phyloP scores from a whole-genome alignment of 306 rosid species.

The Mucuna pruriens region DNA sequence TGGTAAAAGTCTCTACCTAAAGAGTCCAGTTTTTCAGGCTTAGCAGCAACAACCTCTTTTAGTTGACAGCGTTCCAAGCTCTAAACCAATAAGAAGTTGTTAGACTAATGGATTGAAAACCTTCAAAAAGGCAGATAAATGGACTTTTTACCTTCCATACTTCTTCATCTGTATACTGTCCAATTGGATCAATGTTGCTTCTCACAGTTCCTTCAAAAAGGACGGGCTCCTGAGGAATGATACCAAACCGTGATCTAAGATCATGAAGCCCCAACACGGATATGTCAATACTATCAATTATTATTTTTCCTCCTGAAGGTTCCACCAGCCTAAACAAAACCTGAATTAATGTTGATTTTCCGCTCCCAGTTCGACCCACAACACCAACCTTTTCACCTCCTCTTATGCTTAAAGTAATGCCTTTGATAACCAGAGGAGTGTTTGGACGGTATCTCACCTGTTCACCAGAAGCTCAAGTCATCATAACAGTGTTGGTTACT shows the following conservation, averaged over 20 bases:
- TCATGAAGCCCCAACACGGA: constrained; percentile 69
- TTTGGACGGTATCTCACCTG: constrained; percentile 82
- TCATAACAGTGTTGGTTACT: neutral
- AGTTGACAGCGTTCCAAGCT: constrained; percentile 80
- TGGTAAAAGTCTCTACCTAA: constrained; percentile 45
- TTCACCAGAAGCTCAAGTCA: constrained; percentile 28
- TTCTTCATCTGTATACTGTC: constrained; percentile 64
- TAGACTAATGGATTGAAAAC: constrained; percentile 25
- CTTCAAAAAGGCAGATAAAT: neutral
- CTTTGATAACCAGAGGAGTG: constrained; percentile 80
- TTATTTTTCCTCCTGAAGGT: constrained; percentile 70
- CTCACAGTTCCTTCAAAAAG: constrained; percentile 89
- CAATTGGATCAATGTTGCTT: constrained; percentile 74
- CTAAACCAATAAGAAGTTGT: constrained; percentile 30
- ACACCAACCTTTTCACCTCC: constrained; percentile 88
- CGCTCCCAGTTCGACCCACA: constrained; percentile 87
- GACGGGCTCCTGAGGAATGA: constrained; percentile 90
- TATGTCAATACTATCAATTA: constrained; percentile 69
- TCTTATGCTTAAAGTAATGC: constrained; percentile 62
- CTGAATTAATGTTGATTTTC: constrained; percentile 76
- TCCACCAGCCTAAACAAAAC: constrained; percentile 82
- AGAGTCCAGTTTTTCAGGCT: constrained; percentile 65
- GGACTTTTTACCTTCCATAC: constrained; percentile 67
- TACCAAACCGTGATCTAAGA: constrained; percentile 76
- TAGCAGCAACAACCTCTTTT: constrained; percentile 66